These are phyloP conservation scores for Copromyces sp. DNA, from an alignment of 495 filamentous ascomycete species.

Conservation along the genomic window DNA sequence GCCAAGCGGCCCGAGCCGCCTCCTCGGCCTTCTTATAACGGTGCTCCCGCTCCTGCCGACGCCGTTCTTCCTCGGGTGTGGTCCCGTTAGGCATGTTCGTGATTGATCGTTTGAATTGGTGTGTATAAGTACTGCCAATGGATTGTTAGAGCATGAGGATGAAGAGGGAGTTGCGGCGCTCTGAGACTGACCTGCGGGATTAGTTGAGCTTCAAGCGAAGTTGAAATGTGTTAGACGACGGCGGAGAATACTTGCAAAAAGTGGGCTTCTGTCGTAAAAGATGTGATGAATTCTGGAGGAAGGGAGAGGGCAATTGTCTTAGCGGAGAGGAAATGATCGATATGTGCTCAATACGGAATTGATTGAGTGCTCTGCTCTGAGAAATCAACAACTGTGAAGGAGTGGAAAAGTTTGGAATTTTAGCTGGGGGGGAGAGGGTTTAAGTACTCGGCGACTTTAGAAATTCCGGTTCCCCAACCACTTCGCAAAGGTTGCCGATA, in stretches of 20 bases:
- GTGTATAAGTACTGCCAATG: not conserved
- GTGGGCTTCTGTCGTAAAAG: not conserved
- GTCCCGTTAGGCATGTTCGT: not conserved
- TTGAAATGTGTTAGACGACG: not conserved
- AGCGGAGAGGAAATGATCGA: not conserved
- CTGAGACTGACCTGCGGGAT: not conserved
- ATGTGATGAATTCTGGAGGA: not conserved
- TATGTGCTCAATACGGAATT: not conserved
- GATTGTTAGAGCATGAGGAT: not conserved
- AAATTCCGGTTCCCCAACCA: not conserved
- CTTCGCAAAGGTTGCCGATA: not conserved
- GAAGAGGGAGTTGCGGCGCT: not conserved
- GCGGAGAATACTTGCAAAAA: not conserved
- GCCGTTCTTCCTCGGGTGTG: not conserved
- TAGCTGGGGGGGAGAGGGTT: not conserved
- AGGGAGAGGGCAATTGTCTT: not conserved
- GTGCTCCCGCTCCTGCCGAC: not conserved
- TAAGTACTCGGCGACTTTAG: not conserved
- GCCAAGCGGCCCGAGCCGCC: not conserved
- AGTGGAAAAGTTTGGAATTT: not conserved
- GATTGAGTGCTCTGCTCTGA: not conserved
- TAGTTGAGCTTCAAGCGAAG: not conserved
- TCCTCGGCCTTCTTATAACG: not conserved
- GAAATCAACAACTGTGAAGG: not conserved
- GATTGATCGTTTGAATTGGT: not conserved